These are phyloP conservation scores for Hibiscus mutabilis DNA, from an alignment of 345 rosid genomes.

Conservation along the genomic window DNA sequence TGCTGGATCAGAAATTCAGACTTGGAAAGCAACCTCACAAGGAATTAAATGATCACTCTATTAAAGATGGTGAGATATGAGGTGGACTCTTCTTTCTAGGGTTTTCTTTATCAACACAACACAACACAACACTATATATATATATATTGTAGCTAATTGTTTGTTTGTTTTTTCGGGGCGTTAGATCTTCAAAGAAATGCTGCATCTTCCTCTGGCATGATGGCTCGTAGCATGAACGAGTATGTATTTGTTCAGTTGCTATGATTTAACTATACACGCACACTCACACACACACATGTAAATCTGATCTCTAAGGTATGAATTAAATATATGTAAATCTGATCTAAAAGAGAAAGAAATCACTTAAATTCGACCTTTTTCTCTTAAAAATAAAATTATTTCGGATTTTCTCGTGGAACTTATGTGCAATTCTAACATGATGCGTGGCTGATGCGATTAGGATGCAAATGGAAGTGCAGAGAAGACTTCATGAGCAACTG, in stretches of 20 bases:
- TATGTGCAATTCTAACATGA: constrained; percentile 39
- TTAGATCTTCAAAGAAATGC: constrained; percentile 81
- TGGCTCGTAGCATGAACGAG: constrained; percentile 97
- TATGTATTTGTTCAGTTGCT: constrained; percentile 25
- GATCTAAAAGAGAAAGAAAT: neutral
- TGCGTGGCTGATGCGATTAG: constrained; percentile 54
- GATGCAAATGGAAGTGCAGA: constrained; percentile 99
- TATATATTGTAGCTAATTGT: neutral
- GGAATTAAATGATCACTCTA: constrained; percentile 90
- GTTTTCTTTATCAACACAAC: constrained; percentile 17
- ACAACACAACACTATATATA: neutral
- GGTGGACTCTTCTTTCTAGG: constrained; percentile 29
- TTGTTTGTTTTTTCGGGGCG: constrained; percentile 14
- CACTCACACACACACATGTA: too few species aligned
- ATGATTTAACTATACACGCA: neutral
- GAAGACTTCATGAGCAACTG: constrained; percentile 93
- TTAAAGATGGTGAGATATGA: constrained; percentile 68
- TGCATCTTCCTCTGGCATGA: constrained; percentile 84
- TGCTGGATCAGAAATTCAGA: constrained; percentile 43
- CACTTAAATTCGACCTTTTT: neutral
- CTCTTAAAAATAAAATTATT: neutral
- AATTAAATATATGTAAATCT: too few species aligned
- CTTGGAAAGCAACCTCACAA: constrained; percentile 99
- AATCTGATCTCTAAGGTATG: too few species aligned
- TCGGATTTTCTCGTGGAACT: constrained; percentile 22